Percentiles rank a stretch among this genome's conserved stretches.
phyloP scores from a whole-genome alignment of 2,329 filamentous ascomycete genomes.

The Ophiocordyceps camponoti-saundersi region DNA sequence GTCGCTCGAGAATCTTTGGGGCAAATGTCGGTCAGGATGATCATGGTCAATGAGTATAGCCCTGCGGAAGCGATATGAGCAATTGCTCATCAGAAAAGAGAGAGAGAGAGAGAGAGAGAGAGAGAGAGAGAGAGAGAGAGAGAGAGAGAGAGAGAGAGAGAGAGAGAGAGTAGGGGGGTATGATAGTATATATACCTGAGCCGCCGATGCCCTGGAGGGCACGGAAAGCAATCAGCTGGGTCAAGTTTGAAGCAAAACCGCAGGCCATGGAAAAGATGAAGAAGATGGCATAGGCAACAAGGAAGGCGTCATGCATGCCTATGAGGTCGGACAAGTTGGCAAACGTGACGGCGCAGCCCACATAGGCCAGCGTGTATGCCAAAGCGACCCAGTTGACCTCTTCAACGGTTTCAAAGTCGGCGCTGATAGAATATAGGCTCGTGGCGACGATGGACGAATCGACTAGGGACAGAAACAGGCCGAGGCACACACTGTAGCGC shows the following conservation, averaged over 20 bases:
- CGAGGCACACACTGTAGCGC: constrained; percentile 25
- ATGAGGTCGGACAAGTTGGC: constrained; percentile 37
- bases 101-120: too few species aligned
- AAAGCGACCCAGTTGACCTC: constrained; percentile 37
- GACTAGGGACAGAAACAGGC: constrained; percentile 40
- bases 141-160: too few species aligned
- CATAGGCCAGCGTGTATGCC: constrained; percentile 37
- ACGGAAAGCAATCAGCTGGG: constrained; percentile 30
- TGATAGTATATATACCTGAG: constrained; percentile 18
- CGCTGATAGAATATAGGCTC: constrained; percentile 35
- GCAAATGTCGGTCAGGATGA: constrained; percentile 33
- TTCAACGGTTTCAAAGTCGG: constrained; percentile 27
- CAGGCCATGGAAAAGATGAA: constrained; percentile 39
- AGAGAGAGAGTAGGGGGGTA: too few species aligned
- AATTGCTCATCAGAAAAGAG: background rate
- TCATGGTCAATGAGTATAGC: constrained; percentile 38
- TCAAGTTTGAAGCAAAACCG: constrained; percentile 15
- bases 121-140: too few species aligned
- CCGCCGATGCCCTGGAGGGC: constrained; percentile 34
- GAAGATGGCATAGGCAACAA: constrained; percentile 33
- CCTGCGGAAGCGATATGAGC: constrained; percentile 12
- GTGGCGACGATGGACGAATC: constrained; percentile 45
- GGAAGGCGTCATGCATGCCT: constrained; percentile 33
- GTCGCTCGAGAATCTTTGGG: constrained; percentile 21
- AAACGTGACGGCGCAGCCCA: constrained; percentile 38